A percentile compares a stretch with the other conserved stretches of the same genome.
These are phyloP conservation scores for Macrotyloma uniflorum DNA, from an alignment of 306 rosid species.

Conservation along the genomic window DNA sequence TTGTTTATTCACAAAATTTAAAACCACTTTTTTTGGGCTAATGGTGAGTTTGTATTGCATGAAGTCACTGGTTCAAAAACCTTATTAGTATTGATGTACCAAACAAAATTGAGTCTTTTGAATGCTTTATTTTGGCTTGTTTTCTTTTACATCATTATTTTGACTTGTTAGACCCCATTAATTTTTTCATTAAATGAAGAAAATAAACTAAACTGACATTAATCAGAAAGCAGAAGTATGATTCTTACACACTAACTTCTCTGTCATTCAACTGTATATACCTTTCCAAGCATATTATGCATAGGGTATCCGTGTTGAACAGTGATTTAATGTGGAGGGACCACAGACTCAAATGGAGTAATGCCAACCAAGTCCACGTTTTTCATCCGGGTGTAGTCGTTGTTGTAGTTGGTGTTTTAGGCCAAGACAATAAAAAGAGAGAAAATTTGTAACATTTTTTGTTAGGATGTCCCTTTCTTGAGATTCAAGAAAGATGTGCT, in stretches of 20 bases:
- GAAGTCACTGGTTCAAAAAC: too few species aligned
- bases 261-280: neutral
- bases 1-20: too few species aligned
- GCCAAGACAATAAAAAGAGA: neutral
- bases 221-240: neutral
- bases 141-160: neutral
- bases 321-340: neutral
- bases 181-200: neutral
- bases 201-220: neutral
- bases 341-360: neutral
- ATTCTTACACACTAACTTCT: neutral
- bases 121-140: neutral
- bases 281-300: neutral
- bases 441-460: neutral
- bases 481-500: neutral
- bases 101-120: neutral
- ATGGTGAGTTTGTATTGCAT: too few species aligned
- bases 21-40: too few species aligned
- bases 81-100: too few species aligned
- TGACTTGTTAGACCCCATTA: neutral
- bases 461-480: slow-evolving; percentile 12
- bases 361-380: neutral
- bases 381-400: neutral
- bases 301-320: neutral
- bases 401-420: neutral